Evolutionary conservation across 345 rosid genomes (phyloP), one percentile per base, ranked within the genome.

Genomic region (Camelina laxa): DNA sequence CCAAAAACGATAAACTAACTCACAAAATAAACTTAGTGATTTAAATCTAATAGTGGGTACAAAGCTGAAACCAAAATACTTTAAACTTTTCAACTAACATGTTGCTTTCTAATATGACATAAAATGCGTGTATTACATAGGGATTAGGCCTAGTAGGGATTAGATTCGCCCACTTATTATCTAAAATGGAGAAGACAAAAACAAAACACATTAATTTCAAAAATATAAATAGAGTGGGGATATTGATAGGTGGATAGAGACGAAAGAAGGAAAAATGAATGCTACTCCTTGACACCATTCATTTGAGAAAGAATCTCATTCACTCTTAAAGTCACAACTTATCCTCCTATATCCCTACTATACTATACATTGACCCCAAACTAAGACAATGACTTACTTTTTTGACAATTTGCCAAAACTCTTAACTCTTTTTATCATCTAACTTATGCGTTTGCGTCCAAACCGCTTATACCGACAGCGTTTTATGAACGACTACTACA

Each of bases 241-340:
- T 77, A 59, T 19, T 58, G 72, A 77, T 65, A 65, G 67, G 15
- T 65, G 60, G 80, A 71, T 77, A 67, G 72, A 65, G 72, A 77
- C 72, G n/a, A 71, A 53, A 49, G 60, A 63, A 56, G 60, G 27
- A 13, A 11, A 70, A 65, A 76, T 17, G 54, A 65, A 71, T 49
- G 48, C 48, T 65, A 70, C 24, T 57, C 21, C 31, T 71, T 65
- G 68, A 56, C 76, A 77, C 80, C 80, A 77, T 77, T 71, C 80
- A 65, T 71, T 71, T 77, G 31, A 58, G 54, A 67, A 60, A 77
- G 80, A 77, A 77, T 77, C 80, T 77, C 73, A 77, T 77, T 77
- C 80, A 77, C 80, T 71, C 75, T 48, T 38, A 70, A 77, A 77
- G 80, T 70, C 68, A 58, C 68, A 71, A 64, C 80, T 77, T 77